These are phyloP conservation scores for Lantana camara DNA, from an alignment of 257 asterid species.

Conservation along the genomic window DNA sequence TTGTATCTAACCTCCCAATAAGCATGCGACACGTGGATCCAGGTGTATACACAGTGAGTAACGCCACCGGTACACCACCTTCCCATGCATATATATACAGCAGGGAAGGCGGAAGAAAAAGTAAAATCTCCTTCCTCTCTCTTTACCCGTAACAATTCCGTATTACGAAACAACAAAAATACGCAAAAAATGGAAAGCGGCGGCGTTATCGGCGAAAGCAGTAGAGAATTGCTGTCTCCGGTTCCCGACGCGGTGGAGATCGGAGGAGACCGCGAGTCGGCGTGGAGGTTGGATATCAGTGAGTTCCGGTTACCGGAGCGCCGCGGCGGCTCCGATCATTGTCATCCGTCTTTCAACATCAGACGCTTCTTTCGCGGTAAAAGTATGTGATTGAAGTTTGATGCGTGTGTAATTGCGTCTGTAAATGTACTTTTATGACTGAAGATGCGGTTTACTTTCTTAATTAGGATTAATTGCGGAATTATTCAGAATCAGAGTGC, in stretches of 20 bases:
- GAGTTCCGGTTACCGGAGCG: slow-evolving; percentile 1
- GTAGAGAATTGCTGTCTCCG: not conserved
- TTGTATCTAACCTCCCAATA: not conserved
- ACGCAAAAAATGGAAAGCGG: not conserved
- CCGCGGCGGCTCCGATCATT: not conserved
- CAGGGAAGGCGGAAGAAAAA: not conserved
- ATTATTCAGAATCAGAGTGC: no score
- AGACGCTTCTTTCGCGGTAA: not conserved
- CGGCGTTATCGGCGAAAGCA: not conserved
- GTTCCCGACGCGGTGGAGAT: no score
- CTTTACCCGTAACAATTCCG: no score
- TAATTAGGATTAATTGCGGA: no score
- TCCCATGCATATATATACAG: slow-evolving; percentile 5
- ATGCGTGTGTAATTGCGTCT: not conserved
- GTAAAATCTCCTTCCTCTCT: not conserved
- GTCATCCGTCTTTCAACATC: not conserved
- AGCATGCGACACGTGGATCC: not conserved
- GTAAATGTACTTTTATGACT: not conserved
- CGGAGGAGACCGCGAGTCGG: not conserved
- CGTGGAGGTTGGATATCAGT: not conserved
- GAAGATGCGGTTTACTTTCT: not conserved
- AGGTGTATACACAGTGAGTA: not conserved
- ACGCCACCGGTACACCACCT: not conserved
- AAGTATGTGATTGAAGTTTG: not conserved
- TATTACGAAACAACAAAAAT: not conserved